Base-by-base conservation (phyloP, 164 flowering plant species). In the Malania oleifera region DNA sequence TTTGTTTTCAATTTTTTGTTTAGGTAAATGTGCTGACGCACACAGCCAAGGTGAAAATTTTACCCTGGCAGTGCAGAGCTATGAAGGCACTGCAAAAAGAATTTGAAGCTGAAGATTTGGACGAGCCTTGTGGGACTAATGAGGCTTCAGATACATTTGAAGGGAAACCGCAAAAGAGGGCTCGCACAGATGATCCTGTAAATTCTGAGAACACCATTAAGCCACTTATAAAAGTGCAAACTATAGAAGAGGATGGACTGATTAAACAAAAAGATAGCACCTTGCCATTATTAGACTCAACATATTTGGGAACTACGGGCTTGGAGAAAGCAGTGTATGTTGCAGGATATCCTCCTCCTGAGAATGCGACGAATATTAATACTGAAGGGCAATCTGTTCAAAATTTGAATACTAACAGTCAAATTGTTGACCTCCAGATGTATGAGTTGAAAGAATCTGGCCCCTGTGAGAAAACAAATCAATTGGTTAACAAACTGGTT, bases 21-120 rank as follows among this genome's bases (percentile, higher is more conserved):
- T 67, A 87, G 91, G 87, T 87, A 19, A 87, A 87, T 66, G 78
- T 89, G 31, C 72, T 89, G 70, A 77, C 81, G 3, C 96, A 89
- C 67, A 72, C 83, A 37, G 44, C 72, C 13, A 69, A 79, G 63
- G 87, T 79, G 56, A 75, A 78, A 50, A 51, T 80, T 41, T 41
- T 72, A 22, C 25, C 63, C 18, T 61, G 72, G 74, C 82, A 85
- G 66, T 46, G 38, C 13, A 48, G 57, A 56, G 55, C 34, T 20
- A 76, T 82, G 37, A 54, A 46, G 18, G 60, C 54, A 22, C 37
- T 75, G 64, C 72, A 60, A 43, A 67, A 64, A 51, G 54, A 70
- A 60, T 43, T 68, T 68, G 72, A 68, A 35, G 56, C 57, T 52
- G 78, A 71, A 62, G 83, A 79, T 54, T 51, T 55, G 29, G 7